phyloP scores from a whole-genome alignment of 1,139 yeast genomes.

The Citeromyces hawaiiensis region DNA sequence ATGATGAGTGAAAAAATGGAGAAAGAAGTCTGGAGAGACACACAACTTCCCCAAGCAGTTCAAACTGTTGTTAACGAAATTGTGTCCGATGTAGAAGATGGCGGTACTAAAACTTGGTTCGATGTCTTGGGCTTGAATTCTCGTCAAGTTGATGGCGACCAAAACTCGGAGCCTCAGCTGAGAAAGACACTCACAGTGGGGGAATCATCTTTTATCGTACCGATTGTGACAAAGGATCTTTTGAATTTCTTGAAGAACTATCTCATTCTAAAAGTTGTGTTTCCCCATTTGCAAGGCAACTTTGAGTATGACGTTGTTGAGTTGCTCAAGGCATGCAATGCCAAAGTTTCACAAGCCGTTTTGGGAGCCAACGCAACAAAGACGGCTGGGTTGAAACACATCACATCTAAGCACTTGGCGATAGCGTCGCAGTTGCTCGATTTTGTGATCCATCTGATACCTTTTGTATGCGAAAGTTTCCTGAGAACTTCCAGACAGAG shows the following conservation, averaged over 20 bases:
- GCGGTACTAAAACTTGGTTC: constrained; percentile 36
- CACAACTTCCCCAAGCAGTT: constrained; percentile 28
- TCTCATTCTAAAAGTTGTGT: constrained; percentile 30
- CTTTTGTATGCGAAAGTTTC: constrained; percentile 18
- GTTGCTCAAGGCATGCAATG: constrained; percentile 37
- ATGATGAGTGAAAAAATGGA: constrained; percentile 38
- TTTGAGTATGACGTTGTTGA: constrained; percentile 33
- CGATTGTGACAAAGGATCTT: constrained; percentile 23
- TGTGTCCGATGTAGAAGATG: constrained; percentile 32
- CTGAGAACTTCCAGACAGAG: constrained; percentile 7
- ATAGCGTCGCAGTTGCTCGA: constrained; percentile 49
- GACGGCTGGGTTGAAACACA: constrained; percentile 64
- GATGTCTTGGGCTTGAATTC: constrained; percentile 19
- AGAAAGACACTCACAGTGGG: constrained; percentile 25
- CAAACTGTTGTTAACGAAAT: constrained; percentile 47
- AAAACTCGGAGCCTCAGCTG: constrained; percentile 6
- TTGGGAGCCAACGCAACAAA: constrained; percentile 70
- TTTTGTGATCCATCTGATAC: constrained; percentile 23
- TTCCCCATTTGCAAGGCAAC: constrained; percentile 25
- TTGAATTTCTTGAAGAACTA: constrained; percentile 32
- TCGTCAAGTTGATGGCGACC: background rate
- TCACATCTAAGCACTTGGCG: constrained; percentile 64
- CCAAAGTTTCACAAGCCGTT: constrained; percentile 48
- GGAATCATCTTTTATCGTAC: constrained; percentile 27
- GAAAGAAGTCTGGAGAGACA: constrained; percentile 72